Evolutionary conservation across 495 filamentous ascomycete genomes (phyloP).

Genomic region (Cercophora samala): DNA sequence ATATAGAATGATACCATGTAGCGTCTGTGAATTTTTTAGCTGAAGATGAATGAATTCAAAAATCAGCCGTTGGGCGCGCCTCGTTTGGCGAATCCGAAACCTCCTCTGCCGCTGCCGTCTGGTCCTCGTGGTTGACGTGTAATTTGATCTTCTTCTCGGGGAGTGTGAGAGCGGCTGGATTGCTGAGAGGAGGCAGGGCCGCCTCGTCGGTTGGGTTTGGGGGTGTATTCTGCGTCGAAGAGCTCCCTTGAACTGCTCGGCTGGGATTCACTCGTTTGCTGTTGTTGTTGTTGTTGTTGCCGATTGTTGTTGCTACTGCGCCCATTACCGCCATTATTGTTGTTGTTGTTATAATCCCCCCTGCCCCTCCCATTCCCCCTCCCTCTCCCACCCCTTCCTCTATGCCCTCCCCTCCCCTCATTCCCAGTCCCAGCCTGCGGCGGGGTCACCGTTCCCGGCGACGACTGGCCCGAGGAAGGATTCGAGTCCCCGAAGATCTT

Average conservation of each 20-base stretch:
- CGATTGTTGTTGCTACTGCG: conserved; percentile 11
- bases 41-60: conserved; percentile 3
- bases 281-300: conserved; percentile 23
- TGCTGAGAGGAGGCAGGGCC: conserved; percentile 41
- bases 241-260: conserved; percentile 42
- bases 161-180: conserved; percentile 43
- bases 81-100: conserved; percentile 56
- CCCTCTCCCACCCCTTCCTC: conserved; percentile 23
- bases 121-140: conserved; percentile 71
- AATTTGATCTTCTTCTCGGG: conserved; percentile 47
- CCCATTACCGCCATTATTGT: background rate
- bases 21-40: conserved; percentile 16
- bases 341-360: conserved; percentile 15
- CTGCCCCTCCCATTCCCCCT: conserved; percentile 29
- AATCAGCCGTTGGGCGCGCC: conserved; percentile 40
- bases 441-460: conserved; percentile 58
- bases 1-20: conserved; percentile 2
- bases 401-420: conserved; percentile 37
- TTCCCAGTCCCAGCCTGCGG: conserved; percentile 40
- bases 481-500: conserved; percentile 73
- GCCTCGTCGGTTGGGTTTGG: conserved; percentile 56
- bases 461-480: conserved; percentile 45
- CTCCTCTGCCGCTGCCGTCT: conserved; percentile 69
- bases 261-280: conserved; percentile 21
- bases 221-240: conserved; percentile 70